A percentile compares a stretch with the other conserved stretches of the same genome.
Conservation (phyloP, 805 yeast species). For the Metschnikowia henanensis region DNA sequence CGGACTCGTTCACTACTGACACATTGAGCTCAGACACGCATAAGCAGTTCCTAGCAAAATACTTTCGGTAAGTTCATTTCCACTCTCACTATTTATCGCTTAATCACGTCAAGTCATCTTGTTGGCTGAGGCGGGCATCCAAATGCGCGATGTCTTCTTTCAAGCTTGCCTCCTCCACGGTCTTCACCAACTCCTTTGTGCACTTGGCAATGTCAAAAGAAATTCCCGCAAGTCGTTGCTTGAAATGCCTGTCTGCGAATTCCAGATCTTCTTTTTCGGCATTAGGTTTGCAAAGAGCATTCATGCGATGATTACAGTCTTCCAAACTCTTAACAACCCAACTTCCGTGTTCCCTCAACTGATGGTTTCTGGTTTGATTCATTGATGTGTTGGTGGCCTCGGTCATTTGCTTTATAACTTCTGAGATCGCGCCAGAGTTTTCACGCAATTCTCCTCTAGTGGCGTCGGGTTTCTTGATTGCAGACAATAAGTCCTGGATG, state of each 20-base stretch:
- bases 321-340: conserved; percentile 87
- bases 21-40: conserved; percentile 36
- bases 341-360: conserved; percentile 84
- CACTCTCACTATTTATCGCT: not conserved
- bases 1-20: conserved; percentile 30
- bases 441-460: conserved; percentile 71
- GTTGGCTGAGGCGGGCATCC: conserved; percentile 58
- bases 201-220: conserved; percentile 96
- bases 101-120: conserved; percentile 26
- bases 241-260: conserved; percentile 84
- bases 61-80: conserved; percentile 26
- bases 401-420: conserved; percentile 82
- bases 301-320: conserved; percentile 86
- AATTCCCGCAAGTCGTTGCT: conserved; percentile 92
- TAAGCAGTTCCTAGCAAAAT: conserved; percentile 35
- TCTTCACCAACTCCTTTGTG: conserved; percentile 92
- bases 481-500: conserved; percentile 75
- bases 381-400: conserved; percentile 85
- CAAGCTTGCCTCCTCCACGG: conserved; percentile 91
- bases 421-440: conserved; percentile 74
- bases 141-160: conserved; percentile 82
- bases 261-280: conserved; percentile 49
- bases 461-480: conserved; percentile 75
- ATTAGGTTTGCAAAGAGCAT: conserved; percentile 55
- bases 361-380: conserved; percentile 84